A percentile compares a stretch with the other conserved stretches of the same genome.
Evolutionary conservation across 257 asterid species (phyloP).

Genomic region (Nicotiana noctiflora): DNA sequence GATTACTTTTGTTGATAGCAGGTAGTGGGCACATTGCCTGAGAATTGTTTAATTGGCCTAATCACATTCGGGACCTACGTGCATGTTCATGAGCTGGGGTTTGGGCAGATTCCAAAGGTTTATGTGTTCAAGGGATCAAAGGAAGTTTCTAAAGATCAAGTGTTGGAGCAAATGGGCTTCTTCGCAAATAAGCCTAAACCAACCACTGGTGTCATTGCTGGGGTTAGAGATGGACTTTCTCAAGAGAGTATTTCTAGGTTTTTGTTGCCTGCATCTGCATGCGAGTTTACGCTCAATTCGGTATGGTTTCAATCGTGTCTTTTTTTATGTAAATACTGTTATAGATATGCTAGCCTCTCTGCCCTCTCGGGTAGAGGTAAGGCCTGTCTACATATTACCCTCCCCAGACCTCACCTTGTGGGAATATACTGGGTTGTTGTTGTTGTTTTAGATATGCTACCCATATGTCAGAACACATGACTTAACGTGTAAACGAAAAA

Average conservation of each 20-base stretch:
- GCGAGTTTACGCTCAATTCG: slow-evolving; percentile 89
- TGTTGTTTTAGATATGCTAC: neutral
- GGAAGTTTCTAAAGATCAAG: slow-evolving; percentile 80
- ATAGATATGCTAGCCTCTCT: neutral
- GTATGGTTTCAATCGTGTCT: slow-evolving; percentile 28
- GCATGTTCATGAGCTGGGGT: slow-evolving; percentile 93
- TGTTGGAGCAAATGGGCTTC: slow-evolving; percentile 96
- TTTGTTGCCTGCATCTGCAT: slow-evolving; percentile 91
- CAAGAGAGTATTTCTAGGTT: slow-evolving; percentile 91
- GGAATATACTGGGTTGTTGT: no score
- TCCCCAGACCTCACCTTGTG: no score
- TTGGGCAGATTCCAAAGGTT: slow-evolving; percentile 83
- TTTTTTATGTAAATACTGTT: neutral
- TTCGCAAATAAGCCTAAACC: slow-evolving; percentile 78
- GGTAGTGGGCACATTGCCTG: slow-evolving; percentile 88
- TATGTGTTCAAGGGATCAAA: slow-evolving; percentile 95
- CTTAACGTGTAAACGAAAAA: neutral
- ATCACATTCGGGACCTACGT: slow-evolving; percentile 88
- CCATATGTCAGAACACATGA: neutral
- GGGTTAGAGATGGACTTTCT: slow-evolving; percentile 84
- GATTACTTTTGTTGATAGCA: slow-evolving; percentile 27
- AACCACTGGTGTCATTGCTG: slow-evolving; percentile 82
- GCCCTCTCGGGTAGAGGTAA: no score
- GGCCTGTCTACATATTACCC: no score
- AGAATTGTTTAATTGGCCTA: slow-evolving; percentile 87